Evolutionary conservation across 2,329 filamentous ascomycete species (phyloP), one percentile per base, ranked within the genome.

Genomic region (Tolypocladium tropicale): DNA sequence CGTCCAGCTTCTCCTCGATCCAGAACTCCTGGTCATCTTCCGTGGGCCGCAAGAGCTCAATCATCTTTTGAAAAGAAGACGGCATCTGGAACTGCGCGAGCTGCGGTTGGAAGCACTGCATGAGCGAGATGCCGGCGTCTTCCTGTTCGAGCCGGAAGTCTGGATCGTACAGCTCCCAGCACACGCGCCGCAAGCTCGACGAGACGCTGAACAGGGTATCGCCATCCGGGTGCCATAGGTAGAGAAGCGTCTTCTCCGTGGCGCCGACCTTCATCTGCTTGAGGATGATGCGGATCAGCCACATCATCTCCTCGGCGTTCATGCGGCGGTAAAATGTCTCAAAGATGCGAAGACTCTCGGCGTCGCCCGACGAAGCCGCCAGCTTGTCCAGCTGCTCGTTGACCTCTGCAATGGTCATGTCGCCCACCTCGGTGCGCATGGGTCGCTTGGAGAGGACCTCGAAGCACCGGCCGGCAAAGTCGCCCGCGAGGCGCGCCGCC

Each of bases 1-100:
- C 94, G 63, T 99, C 94, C 10, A 99, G 77, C 71, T 99, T 99
- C 73, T 99, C 94, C 70, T 99, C 94, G 52, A 97, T 94, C 91
- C 92, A 97, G 66, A 95, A 99, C 10, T 88, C 83, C 0, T 80
- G 76, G 54, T 95, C 85, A 0, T 89, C 84, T 28, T 86, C 81
- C 0, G 83, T 86, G 0, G 80, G 77, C 2, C 83, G 81, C 71
- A 86, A 71, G 55, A 79, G 84, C 21, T 83, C 76, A 1, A 95
- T 83, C 81, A 95, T 90, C 66, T 85, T 88, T 55, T 90, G 82
- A 62, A 96, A 90, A 2, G 76, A 78, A 0, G 85, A 84, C 36
- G 89, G 82, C 78, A 89, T 88, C 69, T 96, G 90, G 60, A 95
- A 96, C 61, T 94, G 89, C 5, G 94, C 94, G 37, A 99, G 79